Evolutionary conservation across 192 early-diverging fungal species (phyloP), one percentile per base, ranked within the genome.

Genomic region (Funneliformis mosseae): DNA sequence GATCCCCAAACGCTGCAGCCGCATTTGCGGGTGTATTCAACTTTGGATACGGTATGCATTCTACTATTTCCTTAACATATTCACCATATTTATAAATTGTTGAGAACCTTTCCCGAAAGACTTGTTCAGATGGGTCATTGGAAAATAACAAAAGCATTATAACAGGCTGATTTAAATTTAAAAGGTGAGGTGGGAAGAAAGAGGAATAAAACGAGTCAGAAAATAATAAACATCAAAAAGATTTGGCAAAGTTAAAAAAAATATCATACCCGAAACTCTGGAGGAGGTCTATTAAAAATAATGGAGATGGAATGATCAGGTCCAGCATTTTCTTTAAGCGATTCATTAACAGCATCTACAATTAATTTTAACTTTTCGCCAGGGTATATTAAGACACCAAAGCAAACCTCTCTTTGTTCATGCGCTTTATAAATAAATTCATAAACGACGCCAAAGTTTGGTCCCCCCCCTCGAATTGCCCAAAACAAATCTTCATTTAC

Each of bases 381-480:
- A 23, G 66, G 41, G 50, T 79, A 84, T 5, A 11, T 11, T 16
- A 84, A 28, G 0, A 42, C 21, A 5, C 80, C 83, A 27, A 39
- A 70, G 66, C 76, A 80, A 8, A 82, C 42, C 38, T 66, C 25
- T 25, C 55, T 63, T 42, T 82, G 70, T 10, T 66, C 55, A 64
- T 84, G 74, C 0, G 81, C 81, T 42, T 70, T 62, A 39, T 77
- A 66, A n/a, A 84, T 67, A 70, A 84, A 76, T 79, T 82, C 21
- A 48, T 55, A 43, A 69, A 23, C 33, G 4, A 82, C 78, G 11
- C 76, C 83, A 78, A 84, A 78, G 2, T 77, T 77, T 21, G 45
- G 82, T 14, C 88, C 88, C 28, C 81, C 86, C 6, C 88, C 88
- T 38, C 88, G 84, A 16, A 89, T 76, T 21, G 83, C 88, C 81